These are phyloP conservation scores for Epichloe festucae DNA, from an alignment of 2,329 filamentous ascomycete species.

Conservation along the genomic window DNA sequence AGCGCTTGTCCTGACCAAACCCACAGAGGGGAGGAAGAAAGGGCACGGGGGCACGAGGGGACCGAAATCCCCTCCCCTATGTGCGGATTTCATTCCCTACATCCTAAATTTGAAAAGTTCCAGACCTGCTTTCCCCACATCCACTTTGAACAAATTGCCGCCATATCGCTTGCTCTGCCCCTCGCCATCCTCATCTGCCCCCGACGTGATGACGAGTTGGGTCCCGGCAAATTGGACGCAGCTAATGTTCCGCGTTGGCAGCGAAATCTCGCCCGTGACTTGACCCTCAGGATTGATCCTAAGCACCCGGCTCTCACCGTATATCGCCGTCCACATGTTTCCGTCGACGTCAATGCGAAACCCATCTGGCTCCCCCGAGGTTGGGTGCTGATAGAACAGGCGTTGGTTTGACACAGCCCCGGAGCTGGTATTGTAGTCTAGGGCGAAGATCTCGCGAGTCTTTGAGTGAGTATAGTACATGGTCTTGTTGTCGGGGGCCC, in stretches of 20 bases:
- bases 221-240: slow-evolving; percentile 70
- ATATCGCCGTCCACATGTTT: slow-evolving; percentile 83
- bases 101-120: slow-evolving; percentile 52
- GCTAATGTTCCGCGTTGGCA: slow-evolving; percentile 70
- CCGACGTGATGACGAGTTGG: slow-evolving; percentile 67
- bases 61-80: no score
- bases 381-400: slow-evolving; percentile 58
- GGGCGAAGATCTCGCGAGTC: slow-evolving; percentile 55
- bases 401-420: slow-evolving; percentile 56
- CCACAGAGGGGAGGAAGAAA: no score
- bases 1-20: no score
- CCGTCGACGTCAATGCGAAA: slow-evolving; percentile 74
- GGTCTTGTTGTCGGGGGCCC: slow-evolving; percentile 58
- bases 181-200: slow-evolving; percentile 48
- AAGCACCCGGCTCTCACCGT: slow-evolving; percentile 63
- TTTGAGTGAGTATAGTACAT: slow-evolving; percentile 79
- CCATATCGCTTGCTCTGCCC: slow-evolving; percentile 50
- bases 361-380: slow-evolving; percentile 62
- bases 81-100: slow-evolving; percentile 5
- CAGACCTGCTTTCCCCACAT: slow-evolving; percentile 60
- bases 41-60: no score
- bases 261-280: slow-evolving; percentile 58
- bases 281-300: slow-evolving; percentile 58
- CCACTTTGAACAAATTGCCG: slow-evolving; percentile 62
- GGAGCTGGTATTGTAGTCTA: slow-evolving; percentile 55